Evolutionary conservation across 768 basidiomycete species (phyloP), one percentile per base, ranked within the genome.

Genomic region (Suillus brevipes): DNA sequence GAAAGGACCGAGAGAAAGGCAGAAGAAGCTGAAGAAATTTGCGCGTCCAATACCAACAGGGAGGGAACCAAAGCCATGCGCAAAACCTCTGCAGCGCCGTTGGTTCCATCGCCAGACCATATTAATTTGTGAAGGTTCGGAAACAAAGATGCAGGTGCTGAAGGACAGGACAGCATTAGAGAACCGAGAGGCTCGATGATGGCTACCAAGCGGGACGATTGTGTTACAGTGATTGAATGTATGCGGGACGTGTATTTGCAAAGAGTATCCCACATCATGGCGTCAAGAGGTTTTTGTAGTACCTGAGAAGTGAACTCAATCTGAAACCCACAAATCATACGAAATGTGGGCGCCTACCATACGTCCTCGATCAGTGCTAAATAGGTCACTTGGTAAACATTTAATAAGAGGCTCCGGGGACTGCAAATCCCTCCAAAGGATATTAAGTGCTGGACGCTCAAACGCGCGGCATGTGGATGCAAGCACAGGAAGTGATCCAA

Each of bases 391-490:
- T 23, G 60, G 45, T 56, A 55, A 25, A 55, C 60, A 61, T 61
- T 28, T 10, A 10, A 72, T 16, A 28, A 74, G 67, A 9, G 73
- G 73, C 38, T 66, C 52, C 0, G 74, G 56, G 10, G 60, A 72
- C 57, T 64, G 75, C 50, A 74, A 28, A 36, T 69, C 61, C 40
- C 60, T 62, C 74, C 73, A 74, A 2, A 75, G 25, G 43, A 70
- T 72, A 50, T 74, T 69, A 2, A 74, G 61, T 45, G 74, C 73
- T 38, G 66, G 67, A 43, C 72, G 67, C 6, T 61, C 61, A 57
- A 74, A 64, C 4, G 67, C 65, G 40, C 47, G 69, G 59, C 73
- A 74, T n/a, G 74, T 71, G 4, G 69, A 67, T 4, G 73, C 73
- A 0, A 75, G 42, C 1, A 66, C 61, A 14, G 74, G 50, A 38